Evolutionary conservation across 2,329 filamentous ascomycete species (phyloP).

Genomic region (Lasiodiplodia citricola): DNA sequence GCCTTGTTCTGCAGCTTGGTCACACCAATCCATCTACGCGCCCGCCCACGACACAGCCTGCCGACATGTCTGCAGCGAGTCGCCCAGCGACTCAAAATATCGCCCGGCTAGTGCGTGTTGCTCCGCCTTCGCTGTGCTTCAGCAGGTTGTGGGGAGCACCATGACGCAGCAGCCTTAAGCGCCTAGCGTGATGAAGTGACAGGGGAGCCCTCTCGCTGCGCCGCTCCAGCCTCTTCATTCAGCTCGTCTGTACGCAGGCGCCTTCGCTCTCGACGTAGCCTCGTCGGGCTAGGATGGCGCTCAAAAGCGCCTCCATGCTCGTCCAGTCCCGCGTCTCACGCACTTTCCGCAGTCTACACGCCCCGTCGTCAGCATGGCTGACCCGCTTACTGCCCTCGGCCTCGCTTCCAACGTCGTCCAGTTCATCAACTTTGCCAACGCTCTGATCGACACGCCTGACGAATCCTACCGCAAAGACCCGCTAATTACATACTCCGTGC

Average conservation of each 20-base stretch:
- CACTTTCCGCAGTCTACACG: neutral
- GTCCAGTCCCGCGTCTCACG: neutral
- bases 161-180: constrained; percentile 9
- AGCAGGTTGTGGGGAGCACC: neutral
- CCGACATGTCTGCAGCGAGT: neutral
- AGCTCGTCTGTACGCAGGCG: constrained; percentile 6
- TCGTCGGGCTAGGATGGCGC: neutral
- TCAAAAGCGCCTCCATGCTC: constrained; percentile 16
- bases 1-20: constrained; percentile 8
- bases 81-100: neutral
- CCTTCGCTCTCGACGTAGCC: constrained; percentile 3
- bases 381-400: constrained; percentile 19
- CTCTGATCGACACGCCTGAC: neutral
- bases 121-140: neutral
- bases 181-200: constrained; percentile 6
- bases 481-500: neutral
- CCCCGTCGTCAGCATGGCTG: constrained; percentile 14
- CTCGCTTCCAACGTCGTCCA: constrained; percentile 18
- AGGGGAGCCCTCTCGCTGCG: constrained; percentile 4
- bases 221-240: constrained; percentile 21
- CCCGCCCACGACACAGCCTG: neutral
- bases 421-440: constrained; percentile 9
- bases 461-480: neutral
- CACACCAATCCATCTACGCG: constrained; percentile 15
- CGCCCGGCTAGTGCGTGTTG: neutral